Percentiles rank a stretch among this genome's conserved stretches.
Evolutionary conservation across 176 grass and related monocot genomes (phyloP).

Genomic region (Hordeum marinum): DNA sequence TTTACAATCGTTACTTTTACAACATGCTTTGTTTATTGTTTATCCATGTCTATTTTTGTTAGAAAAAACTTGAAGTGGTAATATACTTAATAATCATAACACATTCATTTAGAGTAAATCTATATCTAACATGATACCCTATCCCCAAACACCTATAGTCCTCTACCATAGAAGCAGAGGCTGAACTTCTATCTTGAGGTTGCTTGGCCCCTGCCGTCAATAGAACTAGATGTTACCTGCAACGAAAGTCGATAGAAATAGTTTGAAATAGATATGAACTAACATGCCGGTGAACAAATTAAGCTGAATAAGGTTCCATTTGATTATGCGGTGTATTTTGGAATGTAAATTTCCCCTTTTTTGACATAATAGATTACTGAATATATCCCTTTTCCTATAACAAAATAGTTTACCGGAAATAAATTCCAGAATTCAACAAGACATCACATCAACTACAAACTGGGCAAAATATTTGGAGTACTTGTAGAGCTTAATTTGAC

Average conservation of each 20-base stretch:
- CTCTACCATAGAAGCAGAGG: too few species aligned
- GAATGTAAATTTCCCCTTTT: too few species aligned
- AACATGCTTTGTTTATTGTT: background rate
- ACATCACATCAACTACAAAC: too few species aligned
- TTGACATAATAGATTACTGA: too few species aligned
- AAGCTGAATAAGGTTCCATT: too few species aligned
- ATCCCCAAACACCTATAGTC: background rate
- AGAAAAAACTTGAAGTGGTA: background rate
- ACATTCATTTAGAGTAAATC: background rate
- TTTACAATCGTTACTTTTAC: background rate
- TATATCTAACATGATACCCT: background rate
- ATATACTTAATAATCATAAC: background rate
- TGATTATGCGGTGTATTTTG: too few species aligned
- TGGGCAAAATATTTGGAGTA: too few species aligned
- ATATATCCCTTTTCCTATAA: accelerated
- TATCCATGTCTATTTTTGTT: background rate
- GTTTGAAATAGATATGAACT: background rate
- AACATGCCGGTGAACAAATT: background rate
- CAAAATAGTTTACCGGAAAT: too few species aligned
- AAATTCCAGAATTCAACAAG: too few species aligned
- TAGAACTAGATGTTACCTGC: background rate
- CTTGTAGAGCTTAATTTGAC: too few species aligned
- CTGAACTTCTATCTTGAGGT: too few species aligned
- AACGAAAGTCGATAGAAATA: background rate
- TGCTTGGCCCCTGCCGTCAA: background rate